phyloP scores from a whole-genome alignment of 805 yeast species.

The Ogataea ganodermae region DNA sequence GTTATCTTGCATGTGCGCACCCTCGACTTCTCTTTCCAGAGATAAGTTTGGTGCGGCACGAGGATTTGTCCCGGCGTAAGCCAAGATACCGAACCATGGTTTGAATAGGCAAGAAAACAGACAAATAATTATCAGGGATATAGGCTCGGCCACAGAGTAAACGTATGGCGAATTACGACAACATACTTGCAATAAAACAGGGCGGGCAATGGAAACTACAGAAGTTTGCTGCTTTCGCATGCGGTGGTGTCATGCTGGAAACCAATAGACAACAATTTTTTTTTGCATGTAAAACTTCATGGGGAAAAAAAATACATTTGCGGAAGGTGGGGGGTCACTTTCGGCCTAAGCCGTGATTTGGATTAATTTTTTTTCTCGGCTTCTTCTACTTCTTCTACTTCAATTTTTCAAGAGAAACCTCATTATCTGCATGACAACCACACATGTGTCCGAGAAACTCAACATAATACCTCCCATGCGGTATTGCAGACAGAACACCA shows the following conservation, averaged over 20 bases:
- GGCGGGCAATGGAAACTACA: no score
- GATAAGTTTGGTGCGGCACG: conserved; percentile 3
- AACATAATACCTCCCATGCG: neutral
- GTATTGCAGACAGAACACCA: neutral
- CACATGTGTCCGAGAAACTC: neutral
- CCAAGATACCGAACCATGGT: neutral
- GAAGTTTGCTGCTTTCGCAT: neutral
- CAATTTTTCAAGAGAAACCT: no score
- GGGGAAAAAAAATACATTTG: neutral
- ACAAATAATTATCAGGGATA: no score
- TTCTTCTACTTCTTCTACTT: no score
- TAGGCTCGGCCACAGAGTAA: no score
- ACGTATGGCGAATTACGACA: no score
- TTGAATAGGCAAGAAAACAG: no score
- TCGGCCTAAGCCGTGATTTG: neutral
- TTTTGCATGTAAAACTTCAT: neutral
- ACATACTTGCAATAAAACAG: no score
- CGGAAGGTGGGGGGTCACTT: neutral
- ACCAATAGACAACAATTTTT: neutral
- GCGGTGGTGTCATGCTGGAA: neutral
- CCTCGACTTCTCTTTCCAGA: conserved; percentile 1
- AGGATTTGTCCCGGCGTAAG: neutral
- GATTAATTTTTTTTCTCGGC: no score
- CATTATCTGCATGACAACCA: no score
- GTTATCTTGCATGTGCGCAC: neutral